A percentile compares a stretch with the other conserved stretches of the same genome.
Conservation (phyloP, 1,139 yeast species). For the Hanseniaspora uvarum region DNA sequence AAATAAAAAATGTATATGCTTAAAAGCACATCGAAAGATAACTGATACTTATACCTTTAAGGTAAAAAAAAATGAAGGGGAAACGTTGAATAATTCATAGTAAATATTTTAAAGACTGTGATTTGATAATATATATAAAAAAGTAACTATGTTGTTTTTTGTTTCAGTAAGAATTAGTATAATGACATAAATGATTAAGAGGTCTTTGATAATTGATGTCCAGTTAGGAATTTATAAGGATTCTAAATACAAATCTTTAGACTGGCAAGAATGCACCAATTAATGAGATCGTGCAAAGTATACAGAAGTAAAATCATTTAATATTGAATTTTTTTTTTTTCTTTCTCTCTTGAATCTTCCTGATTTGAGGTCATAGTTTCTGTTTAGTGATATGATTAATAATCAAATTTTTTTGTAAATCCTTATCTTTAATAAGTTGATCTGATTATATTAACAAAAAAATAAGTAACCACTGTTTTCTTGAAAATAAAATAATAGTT, state of each 20-base stretch:
- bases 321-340: no score
- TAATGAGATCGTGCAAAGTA: neutral
- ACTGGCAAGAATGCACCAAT: neutral
- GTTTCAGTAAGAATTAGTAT: no score
- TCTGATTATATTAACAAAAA: no score
- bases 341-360: no score
- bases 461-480: neutral
- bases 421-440: no score
- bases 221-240: neutral
- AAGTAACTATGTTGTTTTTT: neutral
- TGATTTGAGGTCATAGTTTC: neutral
- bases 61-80: no score
- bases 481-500: neutral
- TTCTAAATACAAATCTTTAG: neutral
- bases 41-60: no score
- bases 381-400: neutral
- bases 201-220: neutral
- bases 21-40: no score
- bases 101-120: neutral
- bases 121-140: no score
- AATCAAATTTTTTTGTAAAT: neutral
- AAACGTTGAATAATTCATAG: neutral
- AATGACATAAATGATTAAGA: neutral
- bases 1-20: no score
- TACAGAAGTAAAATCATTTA: neutral